Conservation (phyloP, 129 eudicot genomes). For the Erigeron canadensis region DNA sequence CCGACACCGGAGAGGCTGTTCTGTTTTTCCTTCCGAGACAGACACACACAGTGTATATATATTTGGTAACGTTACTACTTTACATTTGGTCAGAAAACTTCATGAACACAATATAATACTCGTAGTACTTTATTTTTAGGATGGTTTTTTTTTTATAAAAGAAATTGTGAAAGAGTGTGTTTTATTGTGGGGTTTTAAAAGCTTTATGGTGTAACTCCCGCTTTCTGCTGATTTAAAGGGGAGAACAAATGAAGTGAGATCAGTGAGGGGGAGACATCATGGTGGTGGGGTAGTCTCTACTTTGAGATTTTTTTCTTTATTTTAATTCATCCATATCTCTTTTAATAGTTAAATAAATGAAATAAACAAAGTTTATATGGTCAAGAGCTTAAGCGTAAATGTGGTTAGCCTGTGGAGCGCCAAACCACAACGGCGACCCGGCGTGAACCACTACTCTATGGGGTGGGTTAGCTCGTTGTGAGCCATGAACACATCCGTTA, state of each 20-base stretch:
- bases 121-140: too few species aligned
- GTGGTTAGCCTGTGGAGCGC: too few species aligned
- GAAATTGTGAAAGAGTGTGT: constrained; percentile 5
- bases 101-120: constrained; percentile 2
- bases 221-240: constrained; percentile 71
- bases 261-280: constrained; percentile 30
- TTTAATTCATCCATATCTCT: too few species aligned
- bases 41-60: constrained; percentile 14
- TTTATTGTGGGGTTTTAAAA: constrained; percentile 26
- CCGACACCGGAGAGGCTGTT: constrained; percentile 22
- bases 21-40: constrained; percentile 4
- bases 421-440: too few species aligned
- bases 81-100: constrained; percentile 25
- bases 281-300: constrained; percentile 34
- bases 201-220: constrained; percentile 69
- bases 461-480: too few species aligned
- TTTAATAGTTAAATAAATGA: too few species aligned
- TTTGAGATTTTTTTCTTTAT: constrained; percentile 28
- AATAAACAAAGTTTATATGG: too few species aligned
- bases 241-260: constrained; percentile 31
- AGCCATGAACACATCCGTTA: too few species aligned
- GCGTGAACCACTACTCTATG: too few species aligned
- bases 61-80: constrained; percentile 26
- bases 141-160: constrained; percentile 5
- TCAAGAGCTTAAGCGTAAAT: too few species aligned